Conservation (phyloP, 2,329 filamentous ascomycete genomes). For the Onygenales sp. region DNA sequence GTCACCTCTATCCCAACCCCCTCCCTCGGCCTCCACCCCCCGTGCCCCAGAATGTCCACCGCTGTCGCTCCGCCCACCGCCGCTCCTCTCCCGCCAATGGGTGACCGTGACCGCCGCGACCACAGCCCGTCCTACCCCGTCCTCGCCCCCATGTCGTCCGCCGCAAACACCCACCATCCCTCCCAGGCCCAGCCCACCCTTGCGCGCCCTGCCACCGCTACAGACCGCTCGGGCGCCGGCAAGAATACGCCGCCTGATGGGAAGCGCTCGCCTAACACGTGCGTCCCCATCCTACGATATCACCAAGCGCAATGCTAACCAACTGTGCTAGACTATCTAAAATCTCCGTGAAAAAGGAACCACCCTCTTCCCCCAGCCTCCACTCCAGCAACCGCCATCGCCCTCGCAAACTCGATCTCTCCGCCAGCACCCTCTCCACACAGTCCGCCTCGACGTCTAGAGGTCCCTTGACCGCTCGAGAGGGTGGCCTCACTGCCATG, state of each 20-base stretch:
- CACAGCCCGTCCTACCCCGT: constrained; percentile 25
- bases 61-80: constrained; percentile 37
- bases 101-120: constrained; percentile 34
- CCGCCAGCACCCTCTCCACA: constrained; percentile 34
- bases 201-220: constrained; percentile 24
- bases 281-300: constrained; percentile 18
- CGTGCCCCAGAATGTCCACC: constrained; percentile 34
- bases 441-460: constrained; percentile 56
- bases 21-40: neutral
- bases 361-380: constrained; percentile 69
- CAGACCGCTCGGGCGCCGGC: constrained; percentile 14
- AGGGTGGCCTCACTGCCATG: constrained; percentile 60
- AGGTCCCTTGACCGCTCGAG: constrained; percentile 62
- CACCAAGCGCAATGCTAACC: constrained; percentile 11
- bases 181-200: constrained; percentile 24
- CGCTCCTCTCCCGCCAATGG: constrained; percentile 34
- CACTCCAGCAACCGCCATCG: constrained; percentile 49
- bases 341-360: constrained; percentile 95
- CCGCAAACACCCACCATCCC: constrained; percentile 23
- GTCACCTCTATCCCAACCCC: neutral
- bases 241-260: constrained; percentile 32
- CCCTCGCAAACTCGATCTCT: constrained; percentile 37
- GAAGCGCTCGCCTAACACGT: constrained; percentile 46
- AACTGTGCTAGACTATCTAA: constrained; percentile 44
- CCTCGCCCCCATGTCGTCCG: constrained; percentile 27